These are phyloP conservation scores for Boletus subcaerulescens DNA, from an alignment of 768 basidiomycete genomes.

Conservation along the genomic window DNA sequence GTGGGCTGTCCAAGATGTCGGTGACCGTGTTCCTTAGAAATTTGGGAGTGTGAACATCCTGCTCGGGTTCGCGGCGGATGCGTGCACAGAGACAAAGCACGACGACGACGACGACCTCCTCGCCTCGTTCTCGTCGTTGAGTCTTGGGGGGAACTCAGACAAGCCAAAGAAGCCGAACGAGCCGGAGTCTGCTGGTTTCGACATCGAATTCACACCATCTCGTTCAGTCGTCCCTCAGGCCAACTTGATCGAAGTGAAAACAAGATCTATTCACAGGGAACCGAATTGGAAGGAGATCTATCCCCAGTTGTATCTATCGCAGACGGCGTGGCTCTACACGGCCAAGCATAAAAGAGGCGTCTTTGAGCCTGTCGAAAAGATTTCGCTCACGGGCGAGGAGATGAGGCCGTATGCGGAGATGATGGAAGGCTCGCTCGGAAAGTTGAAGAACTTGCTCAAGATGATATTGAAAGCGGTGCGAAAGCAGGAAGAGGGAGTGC, in stretches of 20 bases:
- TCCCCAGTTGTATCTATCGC: conserved; percentile 67
- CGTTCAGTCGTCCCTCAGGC: conserved; percentile 35
- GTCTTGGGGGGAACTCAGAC: conserved; percentile 7
- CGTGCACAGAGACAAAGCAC: conserved; percentile 17
- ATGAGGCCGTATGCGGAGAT: conserved; percentile 23
- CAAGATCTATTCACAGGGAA: conserved; percentile 25
- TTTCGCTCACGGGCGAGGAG: conserved; percentile 32
- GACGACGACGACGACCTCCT: conserved; percentile 28
- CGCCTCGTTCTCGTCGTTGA: conserved; percentile 24
- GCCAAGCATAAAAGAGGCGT: conserved; percentile 54
- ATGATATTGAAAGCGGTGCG: conserved; percentile 48
- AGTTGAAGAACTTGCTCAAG: conserved; percentile 28
- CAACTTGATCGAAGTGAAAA: conserved; percentile 35
- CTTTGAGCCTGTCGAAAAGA: conserved; percentile 51
- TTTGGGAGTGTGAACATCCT: conserved; percentile 56
- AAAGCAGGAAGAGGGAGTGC: conserved; percentile 48
- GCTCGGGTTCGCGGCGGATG: conserved; percentile 59
- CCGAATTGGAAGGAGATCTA: conserved; percentile 60
- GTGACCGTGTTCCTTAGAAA: conserved; percentile 37
- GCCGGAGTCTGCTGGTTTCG: conserved; percentile 3
- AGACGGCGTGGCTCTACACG: conserved; percentile 59
- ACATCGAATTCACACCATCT: conserved; percentile 24
- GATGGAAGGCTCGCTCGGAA: conserved; percentile 21
- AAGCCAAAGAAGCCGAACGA: neutral
- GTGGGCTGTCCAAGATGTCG: neutral